Conservation (phyloP, 2,329 filamentous ascomycete species). For the Boeremia exigua region DNA sequence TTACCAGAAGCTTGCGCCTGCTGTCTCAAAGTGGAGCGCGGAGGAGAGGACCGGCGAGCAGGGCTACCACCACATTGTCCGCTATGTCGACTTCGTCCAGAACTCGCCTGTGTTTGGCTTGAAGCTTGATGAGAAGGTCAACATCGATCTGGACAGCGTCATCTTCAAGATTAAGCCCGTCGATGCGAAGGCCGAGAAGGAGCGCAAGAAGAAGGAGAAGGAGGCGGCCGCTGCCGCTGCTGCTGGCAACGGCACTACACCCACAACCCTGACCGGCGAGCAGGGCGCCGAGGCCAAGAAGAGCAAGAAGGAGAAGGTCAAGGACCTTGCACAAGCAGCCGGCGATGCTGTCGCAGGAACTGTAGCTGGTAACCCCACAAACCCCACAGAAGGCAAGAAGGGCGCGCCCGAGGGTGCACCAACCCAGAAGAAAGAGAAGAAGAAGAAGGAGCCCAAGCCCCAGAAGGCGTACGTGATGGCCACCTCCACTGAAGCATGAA, state of each 20-base stretch:
- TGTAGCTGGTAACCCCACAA: constrained; percentile 49
- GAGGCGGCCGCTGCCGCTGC: constrained; percentile 61
- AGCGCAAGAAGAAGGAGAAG: constrained; percentile 96
- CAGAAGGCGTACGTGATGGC: constrained; percentile 52
- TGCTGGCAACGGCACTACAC: constrained; percentile 57
- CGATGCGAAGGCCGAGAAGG: constrained; percentile 94
- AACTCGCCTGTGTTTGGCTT: constrained; percentile 77
- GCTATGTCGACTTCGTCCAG: constrained; percentile 93
- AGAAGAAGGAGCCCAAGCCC: constrained; percentile 82
- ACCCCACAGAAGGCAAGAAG: constrained; percentile 18
- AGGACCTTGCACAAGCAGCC: constrained; percentile 62
- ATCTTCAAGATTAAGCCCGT: constrained; percentile 87
- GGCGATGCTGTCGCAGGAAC: constrained; percentile 58
- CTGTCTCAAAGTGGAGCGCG: constrained; percentile 78
- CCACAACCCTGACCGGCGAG: constrained; percentile 44
- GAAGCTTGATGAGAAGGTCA: constrained; percentile 76
- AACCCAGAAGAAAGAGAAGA: constrained; percentile 79
- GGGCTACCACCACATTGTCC: constrained; percentile 88
- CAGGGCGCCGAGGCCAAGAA: constrained; percentile 51
- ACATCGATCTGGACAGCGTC: constrained; percentile 79
- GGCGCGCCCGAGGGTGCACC: constrained; percentile 50
- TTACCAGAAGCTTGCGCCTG: constrained; percentile 77
- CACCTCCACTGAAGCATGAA: not conserved
- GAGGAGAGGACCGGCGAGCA: constrained; percentile 90
- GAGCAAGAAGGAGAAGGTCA: constrained; percentile 53